Evolutionary conservation across 768 basidiomycete genomes (phyloP).

Genomic region (Mycena maculata): DNA sequence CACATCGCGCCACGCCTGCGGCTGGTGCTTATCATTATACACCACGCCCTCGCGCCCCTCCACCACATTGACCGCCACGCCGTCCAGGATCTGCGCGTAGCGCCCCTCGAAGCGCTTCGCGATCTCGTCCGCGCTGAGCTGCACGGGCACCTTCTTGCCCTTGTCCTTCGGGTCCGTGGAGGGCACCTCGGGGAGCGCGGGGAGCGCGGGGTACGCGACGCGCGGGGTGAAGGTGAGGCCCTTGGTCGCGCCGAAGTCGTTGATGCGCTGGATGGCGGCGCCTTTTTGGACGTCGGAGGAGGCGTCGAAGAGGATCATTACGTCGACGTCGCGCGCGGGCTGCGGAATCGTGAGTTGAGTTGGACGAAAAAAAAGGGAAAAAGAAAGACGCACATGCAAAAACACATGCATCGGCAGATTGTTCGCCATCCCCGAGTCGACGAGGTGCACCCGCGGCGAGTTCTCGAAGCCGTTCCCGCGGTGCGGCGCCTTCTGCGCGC

Average conservation of each 20-base stretch:
- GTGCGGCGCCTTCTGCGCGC: slow-evolving; percentile 12
- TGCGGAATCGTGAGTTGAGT: background rate
- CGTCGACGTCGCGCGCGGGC: slow-evolving; percentile 12
- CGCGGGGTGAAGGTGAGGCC: slow-evolving; percentile 18
- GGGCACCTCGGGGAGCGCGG: background rate
- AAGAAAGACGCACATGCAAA: slow-evolving; percentile 4
- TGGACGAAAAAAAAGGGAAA: background rate
- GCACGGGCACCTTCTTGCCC: slow-evolving; percentile 13
- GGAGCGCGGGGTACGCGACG: slow-evolving; percentile 1
- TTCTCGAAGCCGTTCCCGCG: slow-evolving; percentile 20
- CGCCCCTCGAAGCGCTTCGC: slow-evolving; percentile 8
- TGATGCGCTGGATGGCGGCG: slow-evolving; percentile 11
- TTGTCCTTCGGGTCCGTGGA: slow-evolving; percentile 14
- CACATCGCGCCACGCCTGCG: slow-evolving; percentile 15
- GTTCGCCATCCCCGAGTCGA: slow-evolving; percentile 20
- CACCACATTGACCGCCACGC: background rate
- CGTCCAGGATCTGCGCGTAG: slow-evolving; percentile 18
- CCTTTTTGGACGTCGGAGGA: slow-evolving; percentile 18
- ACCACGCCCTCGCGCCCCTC: slow-evolving; percentile 13
- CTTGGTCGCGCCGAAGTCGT: slow-evolving; percentile 19
- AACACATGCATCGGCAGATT: slow-evolving; percentile 17
- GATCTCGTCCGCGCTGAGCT: slow-evolving; percentile 1
- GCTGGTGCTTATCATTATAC: slow-evolving; percentile 22
- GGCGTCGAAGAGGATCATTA: slow-evolving; percentile 15
- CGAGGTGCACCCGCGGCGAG: slow-evolving; percentile 15